Evolutionary conservation across 1,284 basidiomycete genomes (phyloP).

Genomic region (Malassezia psittaci): DNA sequence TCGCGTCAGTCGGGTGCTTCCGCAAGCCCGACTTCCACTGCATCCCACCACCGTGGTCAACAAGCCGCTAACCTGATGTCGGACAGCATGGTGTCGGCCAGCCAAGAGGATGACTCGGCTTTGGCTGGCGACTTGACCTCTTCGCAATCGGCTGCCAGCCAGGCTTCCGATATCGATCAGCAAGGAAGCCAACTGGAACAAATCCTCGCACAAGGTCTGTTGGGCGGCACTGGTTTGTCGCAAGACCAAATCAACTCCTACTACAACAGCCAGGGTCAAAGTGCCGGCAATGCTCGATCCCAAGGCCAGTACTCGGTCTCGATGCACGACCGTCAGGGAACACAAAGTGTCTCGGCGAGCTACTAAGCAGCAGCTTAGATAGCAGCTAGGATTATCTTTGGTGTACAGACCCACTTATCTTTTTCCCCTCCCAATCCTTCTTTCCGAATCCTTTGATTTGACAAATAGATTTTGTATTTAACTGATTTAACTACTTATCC

Average conservation of each 20-base stretch:
- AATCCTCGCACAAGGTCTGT: conserved; percentile 11
- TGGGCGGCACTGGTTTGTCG: conserved; percentile 15
- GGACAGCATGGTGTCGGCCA: neutral
- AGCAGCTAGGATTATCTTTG: too few relatives aligned
- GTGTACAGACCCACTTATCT: neutral
- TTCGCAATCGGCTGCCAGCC: neutral
- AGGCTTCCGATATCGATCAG: neutral
- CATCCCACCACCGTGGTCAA: neutral
- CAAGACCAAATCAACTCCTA: conserved; percentile 12
- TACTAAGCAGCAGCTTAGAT: conserved; percentile 4
- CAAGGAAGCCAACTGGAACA: neutral
- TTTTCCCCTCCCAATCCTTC: conserved; percentile 2
- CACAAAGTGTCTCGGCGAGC: conserved; percentile 10
- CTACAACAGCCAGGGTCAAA: neutral
- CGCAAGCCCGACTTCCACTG: neutral
- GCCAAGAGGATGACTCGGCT: neutral
- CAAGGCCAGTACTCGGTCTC: conserved; percentile 7
- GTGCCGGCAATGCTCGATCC: neutral
- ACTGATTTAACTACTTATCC: too few relatives aligned
- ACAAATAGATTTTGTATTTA: neutral
- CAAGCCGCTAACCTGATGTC: neutral
- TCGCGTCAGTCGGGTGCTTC: neutral
- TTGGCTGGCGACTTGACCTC: neutral
- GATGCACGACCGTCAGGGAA: conserved; percentile 2
- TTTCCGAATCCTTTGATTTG: neutral